A percentile compares a stretch with the other conserved stretches of the same genome.
Evolutionary conservation across 495 filamentous ascomycete species (phyloP).

Genomic region (Aspergillus panamensis): DNA sequence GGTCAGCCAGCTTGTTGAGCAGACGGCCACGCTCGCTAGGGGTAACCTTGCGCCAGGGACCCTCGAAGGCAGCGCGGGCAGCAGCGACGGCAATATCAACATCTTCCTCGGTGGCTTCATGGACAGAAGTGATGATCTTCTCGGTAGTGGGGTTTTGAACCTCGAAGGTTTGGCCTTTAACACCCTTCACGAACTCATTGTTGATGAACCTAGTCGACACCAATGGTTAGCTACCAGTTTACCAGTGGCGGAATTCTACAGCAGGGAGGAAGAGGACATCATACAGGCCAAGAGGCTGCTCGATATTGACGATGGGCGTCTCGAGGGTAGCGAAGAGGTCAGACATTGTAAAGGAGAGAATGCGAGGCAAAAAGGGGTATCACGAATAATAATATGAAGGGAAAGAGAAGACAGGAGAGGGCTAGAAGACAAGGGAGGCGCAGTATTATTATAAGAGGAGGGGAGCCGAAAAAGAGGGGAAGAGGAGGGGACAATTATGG

Average conservation of each 20-base stretch:
- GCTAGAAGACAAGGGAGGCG: constrained; percentile 1
- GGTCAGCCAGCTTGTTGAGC: constrained; percentile 78
- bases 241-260: background rate
- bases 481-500: constrained; percentile 1
- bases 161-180: constrained; percentile 79
- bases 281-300: constrained; percentile 87
- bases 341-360: constrained; percentile 31
- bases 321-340: constrained; percentile 38
- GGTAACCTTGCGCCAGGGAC: constrained; percentile 66
- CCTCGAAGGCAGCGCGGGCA: constrained; percentile 86
- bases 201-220: constrained; percentile 80
- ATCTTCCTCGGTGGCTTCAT: constrained; percentile 90
- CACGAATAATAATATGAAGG: constrained; percentile 14
- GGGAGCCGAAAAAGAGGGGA: background rate
- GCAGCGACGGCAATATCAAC: constrained; percentile 81
- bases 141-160: constrained; percentile 67
- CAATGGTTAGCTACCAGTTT: constrained; percentile 9
- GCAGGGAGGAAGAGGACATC: constrained; percentile 32
- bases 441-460: background rate
- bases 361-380: constrained; percentile 20
- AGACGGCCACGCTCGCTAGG: constrained; percentile 72
- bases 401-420: constrained; percentile 4
- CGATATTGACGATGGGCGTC: constrained; percentile 56
- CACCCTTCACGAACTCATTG: constrained; percentile 87
- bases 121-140: constrained; percentile 68